Evolutionary conservation across 768 basidiomycete genomes (phyloP).

Genomic region (Flagelloscypha sp.): DNA sequence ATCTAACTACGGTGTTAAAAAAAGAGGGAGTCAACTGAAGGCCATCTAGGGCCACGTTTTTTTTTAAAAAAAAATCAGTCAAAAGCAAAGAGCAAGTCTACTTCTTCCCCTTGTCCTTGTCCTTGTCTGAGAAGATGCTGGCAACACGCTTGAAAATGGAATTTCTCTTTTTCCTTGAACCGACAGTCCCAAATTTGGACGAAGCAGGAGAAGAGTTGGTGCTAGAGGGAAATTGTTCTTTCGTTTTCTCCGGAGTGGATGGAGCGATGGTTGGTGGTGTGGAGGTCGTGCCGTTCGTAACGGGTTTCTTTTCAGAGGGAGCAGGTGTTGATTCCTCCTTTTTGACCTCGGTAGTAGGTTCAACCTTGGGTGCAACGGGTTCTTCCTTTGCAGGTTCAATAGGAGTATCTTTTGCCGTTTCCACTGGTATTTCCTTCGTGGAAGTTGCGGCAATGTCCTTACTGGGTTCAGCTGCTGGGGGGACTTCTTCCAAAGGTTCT

Average conservation of each 20-base stretch:
- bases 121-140: constrained; percentile 40
- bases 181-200: constrained; percentile 26
- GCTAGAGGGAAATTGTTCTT: constrained; percentile 20
- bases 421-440: too few relatives aligned
- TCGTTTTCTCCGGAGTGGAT: constrained; percentile 12
- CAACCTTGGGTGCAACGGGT: not conserved
- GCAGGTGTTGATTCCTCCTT: constrained; percentile 2
- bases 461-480: constrained; percentile 1
- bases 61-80: too few relatives aligned
- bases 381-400: constrained; percentile 1
- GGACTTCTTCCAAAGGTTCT: too few relatives aligned
- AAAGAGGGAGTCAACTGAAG: too few relatives aligned
- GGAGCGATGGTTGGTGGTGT: constrained; percentile 14
- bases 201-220: constrained; percentile 19
- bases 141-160: constrained; percentile 44
- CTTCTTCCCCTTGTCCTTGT: constrained; percentile 33
- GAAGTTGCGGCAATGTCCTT: not conserved
- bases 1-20: not conserved
- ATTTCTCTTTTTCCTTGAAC: constrained; percentile 40
- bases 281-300: constrained; percentile 1
- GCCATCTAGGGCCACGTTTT: too few relatives aligned
- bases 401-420: not conserved
- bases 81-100: too few relatives aligned
- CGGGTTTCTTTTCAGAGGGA: not conserved
- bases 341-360: constrained; percentile 1